Base-by-base conservation (phyloP, 345 rosid species). In the Erucastrum elatum region DNA sequence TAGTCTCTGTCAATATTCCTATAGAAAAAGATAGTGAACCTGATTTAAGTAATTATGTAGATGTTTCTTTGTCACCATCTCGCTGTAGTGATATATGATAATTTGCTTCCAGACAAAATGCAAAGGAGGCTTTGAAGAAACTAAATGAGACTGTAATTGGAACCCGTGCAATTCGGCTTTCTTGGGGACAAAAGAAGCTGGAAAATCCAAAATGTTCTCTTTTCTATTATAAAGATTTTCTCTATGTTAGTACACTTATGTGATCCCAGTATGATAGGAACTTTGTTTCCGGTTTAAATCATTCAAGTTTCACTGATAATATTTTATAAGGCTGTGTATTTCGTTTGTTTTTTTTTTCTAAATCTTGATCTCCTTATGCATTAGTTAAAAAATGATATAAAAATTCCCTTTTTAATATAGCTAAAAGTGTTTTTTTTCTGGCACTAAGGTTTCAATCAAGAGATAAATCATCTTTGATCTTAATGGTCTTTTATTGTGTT, bases 171-270 rank as follows among this genome's bases (percentile, higher is more conserved):
- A 90, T 92, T 62, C 89, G 93, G 4, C 97, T 92, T 62, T 90
- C 94, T 77, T 90, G 97, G 97, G 97, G 93, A 2, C 94, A 91
- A 68, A 87, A 90, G 77, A 91, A 90, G 84, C 97, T 88, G 97
- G 97, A 86, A 78, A 64, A 8, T 35, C 26, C 33, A 72, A 34
- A 44, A 7, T 21, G 41, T 35, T 66, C 6, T 35, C 37, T 17
- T 12, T 31, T 17, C 4, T 46, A 15, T 5, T 51, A 15, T 41
- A 7, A 69, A 30, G 11, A 30, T 5, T n/a, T 4, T 69, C 17
- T 51, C 7, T 67, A 34, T 21, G 53, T 70, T 62, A 10, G 41
- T 17, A 70, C 39, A 25, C 29, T 21, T 69, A 10, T 39, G 64
- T 53, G 51, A 37, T 26, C 13, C 31, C 49, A 56, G 10, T 27